A percentile compares a stretch with the other conserved stretches of the same genome.
These are phyloP conservation scores for Fraxinus latifolia DNA, from an alignment of 305 asterid genomes.

Conservation along the genomic window DNA sequence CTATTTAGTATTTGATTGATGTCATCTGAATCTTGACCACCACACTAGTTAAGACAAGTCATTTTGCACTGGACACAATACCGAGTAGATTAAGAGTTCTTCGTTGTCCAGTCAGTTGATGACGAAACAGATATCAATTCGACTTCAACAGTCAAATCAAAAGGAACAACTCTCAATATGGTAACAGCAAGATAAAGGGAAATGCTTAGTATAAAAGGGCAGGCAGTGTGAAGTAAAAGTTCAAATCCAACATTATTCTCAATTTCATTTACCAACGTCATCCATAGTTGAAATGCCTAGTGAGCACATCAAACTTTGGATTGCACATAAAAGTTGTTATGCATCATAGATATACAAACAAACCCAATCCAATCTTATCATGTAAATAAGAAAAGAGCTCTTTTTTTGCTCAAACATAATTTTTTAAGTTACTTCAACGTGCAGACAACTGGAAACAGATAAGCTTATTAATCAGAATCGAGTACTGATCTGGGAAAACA, in stretches of 20 bases:
- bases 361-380: neutral
- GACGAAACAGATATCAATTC: neutral
- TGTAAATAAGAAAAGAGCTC: neutral
- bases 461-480: slow-evolving; percentile 48
- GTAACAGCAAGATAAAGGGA: neutral
- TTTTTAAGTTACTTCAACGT: neutral
- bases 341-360: neutral
- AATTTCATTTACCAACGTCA: neutral
- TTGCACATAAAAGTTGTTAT: neutral
- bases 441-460: neutral
- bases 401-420: neutral
- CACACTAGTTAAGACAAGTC: neutral
- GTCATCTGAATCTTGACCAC: neutral
- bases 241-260: neutral
- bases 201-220: neutral
- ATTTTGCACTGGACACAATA: neutral
- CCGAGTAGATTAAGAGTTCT: neutral
- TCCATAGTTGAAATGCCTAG: neutral
- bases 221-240: neutral
- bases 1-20: neutral
- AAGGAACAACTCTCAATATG: neutral
- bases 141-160: neutral
- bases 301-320: neutral
- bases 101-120: neutral
- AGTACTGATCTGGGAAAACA: slow-evolving; percentile 65